A percentile compares a stretch with the other conserved stretches of the same genome.
Evolutionary conservation across 192 early-diverging fungal genomes (phyloP).

Genomic region (Phycomyces nitens): DNA sequence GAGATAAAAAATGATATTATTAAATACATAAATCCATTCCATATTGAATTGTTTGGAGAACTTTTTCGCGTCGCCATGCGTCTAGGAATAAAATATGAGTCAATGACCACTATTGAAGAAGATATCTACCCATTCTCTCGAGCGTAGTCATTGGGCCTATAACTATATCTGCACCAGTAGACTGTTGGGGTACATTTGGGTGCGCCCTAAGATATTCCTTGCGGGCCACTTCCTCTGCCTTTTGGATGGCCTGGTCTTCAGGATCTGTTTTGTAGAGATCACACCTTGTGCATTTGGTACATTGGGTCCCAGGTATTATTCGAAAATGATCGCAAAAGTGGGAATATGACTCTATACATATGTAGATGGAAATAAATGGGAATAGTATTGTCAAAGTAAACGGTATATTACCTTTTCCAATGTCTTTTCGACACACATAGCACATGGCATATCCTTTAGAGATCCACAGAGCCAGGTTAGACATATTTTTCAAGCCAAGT

Average conservation of each 20-base stretch:
- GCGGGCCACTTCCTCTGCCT: slow-evolving; percentile 43
- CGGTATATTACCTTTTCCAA: slow-evolving; percentile 34
- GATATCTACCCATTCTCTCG: slow-evolving; percentile 16
- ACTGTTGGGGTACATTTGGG: slow-evolving; percentile 19
- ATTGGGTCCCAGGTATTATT: slow-evolving; percentile 42
- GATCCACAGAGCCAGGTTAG: too few relatives aligned
- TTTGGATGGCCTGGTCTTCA: slow-evolving; percentile 41
- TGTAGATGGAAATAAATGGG: background rate
- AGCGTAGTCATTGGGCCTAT: slow-evolving; percentile 17
- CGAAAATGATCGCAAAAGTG: slow-evolving; percentile 67
- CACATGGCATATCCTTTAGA: slow-evolving; percentile 54
- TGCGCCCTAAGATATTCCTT: slow-evolving; percentile 40
- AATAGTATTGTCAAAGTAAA: too few relatives aligned
- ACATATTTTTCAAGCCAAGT: too few relatives aligned
- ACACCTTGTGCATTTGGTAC: slow-evolving; percentile 49
- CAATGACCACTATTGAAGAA: too few relatives aligned
- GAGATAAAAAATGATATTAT: too few relatives aligned
- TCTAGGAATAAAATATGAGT: slow-evolving; percentile 6
- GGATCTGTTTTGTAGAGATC: slow-evolving; percentile 55
- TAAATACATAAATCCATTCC: slow-evolving; percentile 18
- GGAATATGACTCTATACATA: slow-evolving; percentile 41
- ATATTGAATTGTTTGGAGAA: slow-evolving; percentile 11
- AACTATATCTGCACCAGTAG: background rate
- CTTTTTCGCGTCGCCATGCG: slow-evolving; percentile 12
- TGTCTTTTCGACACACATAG: slow-evolving; percentile 60